Evolutionary conservation across 2,329 filamentous ascomycete species (phyloP), one percentile per base, ranked within the genome.

Genomic region (Aspergillus quadrilineatus): DNA sequence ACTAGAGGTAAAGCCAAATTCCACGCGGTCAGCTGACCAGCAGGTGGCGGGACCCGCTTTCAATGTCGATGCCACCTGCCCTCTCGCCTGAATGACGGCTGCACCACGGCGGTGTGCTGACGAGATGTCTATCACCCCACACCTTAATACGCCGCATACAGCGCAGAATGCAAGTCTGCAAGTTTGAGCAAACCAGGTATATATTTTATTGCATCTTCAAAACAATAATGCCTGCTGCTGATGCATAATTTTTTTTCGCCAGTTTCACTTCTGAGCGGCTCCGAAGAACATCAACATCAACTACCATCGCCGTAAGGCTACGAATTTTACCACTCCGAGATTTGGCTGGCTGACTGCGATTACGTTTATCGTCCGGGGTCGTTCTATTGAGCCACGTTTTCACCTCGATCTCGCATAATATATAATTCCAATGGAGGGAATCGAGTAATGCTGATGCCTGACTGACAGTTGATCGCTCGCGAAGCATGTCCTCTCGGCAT

Each of bases 381-480:
- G n/a, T 43, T 42, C 17, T 29, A 53, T 52, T 32, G 50, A 53
- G 45, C 54, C 49, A 56, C 54, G 45, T 57, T 53, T 32, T 32
- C n/a, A 36, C 29, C 17, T 9, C 28, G 37, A 28, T 41, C 43
- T 49, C 17, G 44, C 36, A 53, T 37, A 42, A n/a, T 32, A 17
- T 42, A 22, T 17, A 29, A 36, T 30, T 29, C 29, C 28, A 49
- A 26, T 17, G 7, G 30, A 26, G 30, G 8, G 26, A 30, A 29
- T 12, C 12, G 28, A 45, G 17, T 30, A 45, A 49, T 39, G 22
- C 15, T 15, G 15, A 22, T 41, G 44, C 30, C 44, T 47, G 29
- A 29, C 44, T 34, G 22, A 39, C 29, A 49, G 41, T 46, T 44
- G 6, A 42, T 32, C 14, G 14, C 17, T 43, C 6, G 15, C 10